Evolutionary conservation across 2,329 filamentous ascomycete genomes (phyloP).

Genomic region (Colletotrichum acutatum): DNA sequence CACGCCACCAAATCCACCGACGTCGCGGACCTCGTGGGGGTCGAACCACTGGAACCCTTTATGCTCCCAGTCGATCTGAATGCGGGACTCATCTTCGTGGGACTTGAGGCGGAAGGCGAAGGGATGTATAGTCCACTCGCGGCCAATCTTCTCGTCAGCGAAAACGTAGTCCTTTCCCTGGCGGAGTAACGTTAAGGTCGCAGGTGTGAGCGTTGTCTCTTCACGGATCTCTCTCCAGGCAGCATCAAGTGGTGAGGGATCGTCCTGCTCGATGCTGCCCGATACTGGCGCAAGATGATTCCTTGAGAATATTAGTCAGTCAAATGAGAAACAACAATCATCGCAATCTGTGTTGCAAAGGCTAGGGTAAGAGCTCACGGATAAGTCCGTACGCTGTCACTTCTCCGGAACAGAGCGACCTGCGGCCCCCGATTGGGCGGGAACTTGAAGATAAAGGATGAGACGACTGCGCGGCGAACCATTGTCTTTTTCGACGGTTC

Average conservation of each 20-base stretch:
- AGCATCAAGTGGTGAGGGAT: constrained; percentile 63
- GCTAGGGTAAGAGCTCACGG: constrained; percentile 52
- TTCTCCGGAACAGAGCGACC: constrained; percentile 72
- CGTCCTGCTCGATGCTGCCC: constrained; percentile 66
- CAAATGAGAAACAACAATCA: constrained; percentile 1
- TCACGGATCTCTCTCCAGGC: constrained; percentile 72
- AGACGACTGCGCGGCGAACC: constrained; percentile 54
- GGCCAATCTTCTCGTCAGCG: constrained; percentile 60
- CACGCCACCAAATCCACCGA: constrained; percentile 61
- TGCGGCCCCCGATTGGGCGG: constrained; percentile 50
- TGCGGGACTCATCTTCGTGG: constrained; percentile 54
- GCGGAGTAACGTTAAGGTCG: constrained; percentile 61
- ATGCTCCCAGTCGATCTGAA: constrained; percentile 72
- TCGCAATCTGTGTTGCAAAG: neutral
- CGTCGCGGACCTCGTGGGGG: constrained; percentile 59
- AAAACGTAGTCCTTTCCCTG: constrained; percentile 70
- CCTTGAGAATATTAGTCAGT: constrained; percentile 41
- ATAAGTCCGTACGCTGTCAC: constrained; percentile 69
- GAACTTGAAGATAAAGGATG: constrained; percentile 62
- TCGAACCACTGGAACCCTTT: constrained; percentile 67
- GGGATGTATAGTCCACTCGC: constrained; percentile 72
- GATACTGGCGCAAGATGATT: constrained; percentile 71
- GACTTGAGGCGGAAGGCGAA: constrained; percentile 67
- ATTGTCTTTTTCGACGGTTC: constrained; percentile 5
- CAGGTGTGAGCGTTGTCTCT: constrained; percentile 65